Percentiles rank a stretch among this genome's conserved stretches.
phyloP scores from a whole-genome alignment of 2,329 filamentous ascomycete species.

The Tetracladium maxilliforme region DNA sequence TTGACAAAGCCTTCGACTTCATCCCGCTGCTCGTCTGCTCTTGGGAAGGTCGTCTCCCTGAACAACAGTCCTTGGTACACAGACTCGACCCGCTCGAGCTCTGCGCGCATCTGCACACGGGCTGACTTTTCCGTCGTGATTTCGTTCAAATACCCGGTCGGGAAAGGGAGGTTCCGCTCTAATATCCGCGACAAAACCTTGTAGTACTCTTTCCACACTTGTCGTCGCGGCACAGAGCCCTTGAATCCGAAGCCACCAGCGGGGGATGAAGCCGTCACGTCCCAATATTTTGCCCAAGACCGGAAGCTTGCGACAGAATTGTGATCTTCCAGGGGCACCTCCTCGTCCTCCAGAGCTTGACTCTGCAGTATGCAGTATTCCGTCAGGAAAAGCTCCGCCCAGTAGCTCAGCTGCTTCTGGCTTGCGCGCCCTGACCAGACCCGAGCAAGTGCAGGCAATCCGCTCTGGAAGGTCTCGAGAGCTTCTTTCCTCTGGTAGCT shows the following conservation, averaged over 20 bases:
- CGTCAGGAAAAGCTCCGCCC: conserved; percentile 66
- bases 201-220: conserved; percentile 81
- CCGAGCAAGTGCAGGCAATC: conserved; percentile 45
- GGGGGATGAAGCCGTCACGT: conserved; percentile 26
- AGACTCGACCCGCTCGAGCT: conserved; percentile 66
- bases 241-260: conserved; percentile 42
- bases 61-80: conserved; percentile 70
- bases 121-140: conserved; percentile 33
- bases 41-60: conserved; percentile 69
- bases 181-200: conserved; percentile 63
- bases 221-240: conserved; percentile 43
- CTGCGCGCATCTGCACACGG: conserved; percentile 51
- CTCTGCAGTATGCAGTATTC: conserved; percentile 60
- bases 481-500: conserved; percentile 39
- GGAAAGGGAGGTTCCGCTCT: conserved; percentile 47
- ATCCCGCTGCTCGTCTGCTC: conserved; percentile 61
- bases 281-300: conserved; percentile 60
- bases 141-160: conserved; percentile 24
- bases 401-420: conserved; percentile 54
- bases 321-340: conserved; percentile 32
- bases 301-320: conserved; percentile 43
- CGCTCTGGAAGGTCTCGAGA: conserved; percentile 48
- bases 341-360: conserved; percentile 35
- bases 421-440: conserved; percentile 34
- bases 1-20: conserved; percentile 75